Base-by-base conservation (phyloP, 345 rosid genomes). In the Turnera subulata region DNA sequence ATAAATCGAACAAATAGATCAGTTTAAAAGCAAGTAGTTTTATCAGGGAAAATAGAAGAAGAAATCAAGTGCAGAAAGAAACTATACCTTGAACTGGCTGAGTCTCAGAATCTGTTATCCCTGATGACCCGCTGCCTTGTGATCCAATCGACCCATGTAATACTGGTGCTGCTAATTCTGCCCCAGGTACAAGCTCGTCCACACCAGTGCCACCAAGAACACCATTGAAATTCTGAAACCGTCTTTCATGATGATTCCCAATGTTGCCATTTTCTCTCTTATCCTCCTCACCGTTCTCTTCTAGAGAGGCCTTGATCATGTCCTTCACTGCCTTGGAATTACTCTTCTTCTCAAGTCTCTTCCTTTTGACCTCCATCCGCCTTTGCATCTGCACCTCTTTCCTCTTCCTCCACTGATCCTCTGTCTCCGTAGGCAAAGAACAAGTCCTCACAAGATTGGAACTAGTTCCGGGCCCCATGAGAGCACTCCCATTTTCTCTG, bases 331-430 rank as follows among this genome's bases (percentile, higher is more conserved):
- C 64, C 58, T 68, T 83, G 12, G 46, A 58, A 56, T 70, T 81
- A 69, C 72, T 78, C 70, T 78, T 91, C 64, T 85, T 90, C 80
- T 84, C 84, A n/a, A 72, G 61, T 59, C 89, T 75, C 77, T 84
- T 88, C 72, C 96, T 73, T 76, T 88, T 91, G 6, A 85, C 93
- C 63, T 83, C 89, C 70, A 82, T 67, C 62, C 95, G 83, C 76
- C 90, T 74, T 10, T 76, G 62, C 17, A 69, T 70, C 74, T 85
- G 89, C 65, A 80, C 40, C 69, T 82, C 81, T 55, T 87, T 85
- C 73, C 89, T 83, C 78, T 73, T 85, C 82, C 85, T 85, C 84
- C 84, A 79, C 50, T 82, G 80, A 14, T 78, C 91, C 70, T 79
- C 85, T 50, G 80, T 77, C 63, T 83, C 83, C 12, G 69, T 58